A percentile compares a stretch with the other conserved stretches of the same genome.
These are phyloP conservation scores for Sungouiella blattae DNA, from an alignment of 805 yeast species.

Conservation along the genomic window DNA sequence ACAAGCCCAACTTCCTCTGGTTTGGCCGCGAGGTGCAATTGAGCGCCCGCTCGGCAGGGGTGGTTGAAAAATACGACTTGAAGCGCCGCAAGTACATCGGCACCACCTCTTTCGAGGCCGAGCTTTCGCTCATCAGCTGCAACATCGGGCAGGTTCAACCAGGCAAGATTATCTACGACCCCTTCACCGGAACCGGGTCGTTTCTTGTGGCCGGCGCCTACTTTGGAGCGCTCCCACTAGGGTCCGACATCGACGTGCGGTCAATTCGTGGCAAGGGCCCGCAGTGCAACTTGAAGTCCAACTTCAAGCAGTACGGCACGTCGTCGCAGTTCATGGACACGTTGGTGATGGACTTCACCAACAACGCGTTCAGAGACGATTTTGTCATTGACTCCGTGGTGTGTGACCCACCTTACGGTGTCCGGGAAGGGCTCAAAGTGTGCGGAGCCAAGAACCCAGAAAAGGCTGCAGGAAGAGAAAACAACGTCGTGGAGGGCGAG, in stretches of 20 bases:
- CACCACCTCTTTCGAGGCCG: conserved; percentile 96
- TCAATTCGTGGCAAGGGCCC: conserved; percentile 66
- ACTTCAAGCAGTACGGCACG: conserved; percentile 74
- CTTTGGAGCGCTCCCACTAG: conserved; percentile 75
- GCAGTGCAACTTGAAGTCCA: conserved; percentile 50
- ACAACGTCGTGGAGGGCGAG: conserved; percentile 71
- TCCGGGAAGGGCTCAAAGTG: conserved; percentile 90
- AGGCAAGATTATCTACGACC: conserved; percentile 78
- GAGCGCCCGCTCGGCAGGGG: conserved; percentile 59
- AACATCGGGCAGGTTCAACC: conserved; percentile 74
- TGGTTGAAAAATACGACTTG: conserved; percentile 76
- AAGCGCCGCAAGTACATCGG: conserved; percentile 85
- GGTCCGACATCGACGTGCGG: conserved; percentile 89
- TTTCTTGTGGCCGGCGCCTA: conserved; percentile 84
- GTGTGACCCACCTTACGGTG: conserved; percentile 98
- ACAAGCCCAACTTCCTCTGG: conserved; percentile 54
- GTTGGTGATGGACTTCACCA: conserved; percentile 91
- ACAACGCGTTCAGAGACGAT: conserved; percentile 67
- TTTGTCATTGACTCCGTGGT: conserved; percentile 74
- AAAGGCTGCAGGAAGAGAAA: conserved; percentile 68
- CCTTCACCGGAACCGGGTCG: conserved; percentile 96
- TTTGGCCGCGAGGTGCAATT: conserved; percentile 71
- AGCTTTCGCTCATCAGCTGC: conserved; percentile 80
- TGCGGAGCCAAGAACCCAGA: conserved; percentile 76
- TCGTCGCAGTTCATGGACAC: conserved; percentile 62